Base-by-base conservation (phyloP, 495 filamentous ascomycete genomes). In the Neurospora sp. region DNA sequence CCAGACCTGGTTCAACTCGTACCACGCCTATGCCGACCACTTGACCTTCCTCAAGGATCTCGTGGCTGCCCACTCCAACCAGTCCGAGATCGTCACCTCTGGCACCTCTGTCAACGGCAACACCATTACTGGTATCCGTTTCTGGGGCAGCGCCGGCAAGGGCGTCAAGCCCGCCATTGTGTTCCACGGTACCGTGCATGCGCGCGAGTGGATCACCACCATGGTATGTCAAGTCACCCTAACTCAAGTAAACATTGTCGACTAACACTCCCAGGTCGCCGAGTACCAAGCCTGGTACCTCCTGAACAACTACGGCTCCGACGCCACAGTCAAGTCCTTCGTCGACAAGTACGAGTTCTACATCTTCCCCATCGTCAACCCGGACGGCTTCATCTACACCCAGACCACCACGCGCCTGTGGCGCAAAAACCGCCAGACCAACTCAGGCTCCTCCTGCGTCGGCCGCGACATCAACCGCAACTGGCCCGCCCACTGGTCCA, bases 381-480 rank as follows among this genome's bases (percentile, higher is more conserved):
- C 89, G 2, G 89, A 90, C 76, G 89, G 86, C 72, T 91, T 91
- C 77, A 83, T 89, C 34, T 91, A 88, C 82, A 87, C 87, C 0
- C 89, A 91, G 74, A 86, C 86, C 21, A 86, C 71, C 28, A 79
- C 88, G 73, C 85, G 89, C 9, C 81, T 91, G 38, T 91, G 89
- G 89, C 85, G 89, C 76, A 91, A 91, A 80, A 91, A 90, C 82
- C 83, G 89, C 0, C 86, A 89, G 59, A 77, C 79, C 5, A 81
- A 78, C 43, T 73, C 79, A 2, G 82, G 82, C 70, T 79, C 77
- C 54, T 78, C 82, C 19, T 90, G 86, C 77, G 66, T 90, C 36
- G 89, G 89, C 28, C 83, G 81, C 17, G 89, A 91, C 76, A 86
- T 90, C 78, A 91, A 91, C 82, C 86, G 89, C 71, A 91, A 91